Conservation (phyloP, 1,284 basidiomycete genomes). For the Cutaneotrichosporon sp. region DNA sequence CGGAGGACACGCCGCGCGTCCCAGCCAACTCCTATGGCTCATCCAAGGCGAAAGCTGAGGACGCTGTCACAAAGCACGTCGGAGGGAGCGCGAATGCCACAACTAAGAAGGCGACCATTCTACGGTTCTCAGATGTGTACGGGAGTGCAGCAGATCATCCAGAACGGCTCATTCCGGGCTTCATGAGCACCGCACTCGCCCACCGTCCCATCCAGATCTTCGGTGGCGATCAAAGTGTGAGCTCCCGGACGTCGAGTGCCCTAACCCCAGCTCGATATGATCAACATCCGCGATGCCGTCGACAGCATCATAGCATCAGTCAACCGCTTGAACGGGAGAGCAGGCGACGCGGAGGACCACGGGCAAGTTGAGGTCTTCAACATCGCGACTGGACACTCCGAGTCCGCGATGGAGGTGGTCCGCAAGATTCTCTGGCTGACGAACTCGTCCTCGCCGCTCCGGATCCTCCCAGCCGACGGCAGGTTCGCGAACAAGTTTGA, state of each 20-base stretch:
- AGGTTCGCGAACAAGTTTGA: conserved; percentile 24
- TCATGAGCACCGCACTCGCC: conserved; percentile 29
- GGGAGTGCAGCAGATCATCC: conserved; percentile 29
- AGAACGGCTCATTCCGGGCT: conserved; percentile 28
- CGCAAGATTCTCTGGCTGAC: conserved; percentile 26
- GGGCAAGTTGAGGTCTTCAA: conserved; percentile 27
- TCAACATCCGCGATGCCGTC: conserved; percentile 31
- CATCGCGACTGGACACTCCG: conserved; percentile 20
- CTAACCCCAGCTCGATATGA: conserved; percentile 21
- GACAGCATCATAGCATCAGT: conserved; percentile 25
- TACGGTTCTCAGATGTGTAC: conserved; percentile 33
- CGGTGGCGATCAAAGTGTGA: conserved; percentile 33
- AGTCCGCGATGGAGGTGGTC: conserved; percentile 21
- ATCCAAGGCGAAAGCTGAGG: conserved; percentile 26
- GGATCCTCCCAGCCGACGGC: conserved; percentile 23
- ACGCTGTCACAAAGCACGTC: conserved; percentile 1
- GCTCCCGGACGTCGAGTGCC: not conserved
- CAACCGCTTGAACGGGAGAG: not conserved
- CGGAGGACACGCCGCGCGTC: conserved; percentile 19
- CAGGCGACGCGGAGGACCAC: not conserved
- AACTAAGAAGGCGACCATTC: conserved; percentile 19
- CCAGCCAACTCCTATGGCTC: conserved; percentile 30
- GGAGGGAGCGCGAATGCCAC: not conserved
- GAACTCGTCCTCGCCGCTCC: conserved; percentile 29
- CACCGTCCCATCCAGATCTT: conserved; percentile 35